These are phyloP conservation scores for Alternaria solani DNA, from an alignment of 2,329 filamentous ascomycete species.

Conservation along the genomic window DNA sequence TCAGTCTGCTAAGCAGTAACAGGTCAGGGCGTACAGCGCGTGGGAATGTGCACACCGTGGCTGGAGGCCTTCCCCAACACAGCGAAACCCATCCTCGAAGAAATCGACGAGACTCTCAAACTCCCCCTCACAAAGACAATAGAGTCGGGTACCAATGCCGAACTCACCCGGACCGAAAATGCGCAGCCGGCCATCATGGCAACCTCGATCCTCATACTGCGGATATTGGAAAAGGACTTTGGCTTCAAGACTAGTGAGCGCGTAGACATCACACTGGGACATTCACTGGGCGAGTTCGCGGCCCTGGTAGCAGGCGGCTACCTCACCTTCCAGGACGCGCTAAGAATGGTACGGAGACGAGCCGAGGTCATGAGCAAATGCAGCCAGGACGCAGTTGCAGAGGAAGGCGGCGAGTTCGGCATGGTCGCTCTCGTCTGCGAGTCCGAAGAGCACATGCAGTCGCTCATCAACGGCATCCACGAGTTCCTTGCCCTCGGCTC, in stretches of 20 bases:
- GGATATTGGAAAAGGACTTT: constrained; percentile 86
- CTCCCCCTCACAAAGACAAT: constrained; percentile 81
- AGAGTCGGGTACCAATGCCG: constrained; percentile 76
- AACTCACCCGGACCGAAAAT: constrained; percentile 82
- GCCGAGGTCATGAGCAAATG: constrained; percentile 86
- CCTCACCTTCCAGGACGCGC: constrained; percentile 77
- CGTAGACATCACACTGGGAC: constrained; percentile 84
- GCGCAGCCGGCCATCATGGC: constrained; percentile 97
- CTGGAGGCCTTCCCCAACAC: constrained; percentile 83
- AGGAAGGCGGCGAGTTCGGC: constrained; percentile 82
- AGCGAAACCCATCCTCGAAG: constrained; percentile 77
- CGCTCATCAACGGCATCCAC: constrained; percentile 75
- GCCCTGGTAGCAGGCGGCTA: constrained; percentile 87
- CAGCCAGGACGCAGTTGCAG: constrained; percentile 69
- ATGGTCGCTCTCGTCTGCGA: constrained; percentile 96
- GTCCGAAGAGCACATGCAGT: constrained; percentile 71
- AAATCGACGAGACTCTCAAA: constrained; percentile 81
- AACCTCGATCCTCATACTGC: constrained; percentile 86
- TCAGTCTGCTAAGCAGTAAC: constrained; percentile 21
- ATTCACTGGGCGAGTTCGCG: constrained; percentile 92
- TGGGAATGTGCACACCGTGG: constrained; percentile 89
- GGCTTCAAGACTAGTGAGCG: constrained; percentile 74
- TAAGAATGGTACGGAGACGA: constrained; percentile 77
- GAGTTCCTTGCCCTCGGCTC: constrained; percentile 78
- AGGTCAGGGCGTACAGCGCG: constrained; percentile 90